Conservation (phyloP, 2,329 filamentous ascomycete species). For the Nemania abortiva region DNA sequence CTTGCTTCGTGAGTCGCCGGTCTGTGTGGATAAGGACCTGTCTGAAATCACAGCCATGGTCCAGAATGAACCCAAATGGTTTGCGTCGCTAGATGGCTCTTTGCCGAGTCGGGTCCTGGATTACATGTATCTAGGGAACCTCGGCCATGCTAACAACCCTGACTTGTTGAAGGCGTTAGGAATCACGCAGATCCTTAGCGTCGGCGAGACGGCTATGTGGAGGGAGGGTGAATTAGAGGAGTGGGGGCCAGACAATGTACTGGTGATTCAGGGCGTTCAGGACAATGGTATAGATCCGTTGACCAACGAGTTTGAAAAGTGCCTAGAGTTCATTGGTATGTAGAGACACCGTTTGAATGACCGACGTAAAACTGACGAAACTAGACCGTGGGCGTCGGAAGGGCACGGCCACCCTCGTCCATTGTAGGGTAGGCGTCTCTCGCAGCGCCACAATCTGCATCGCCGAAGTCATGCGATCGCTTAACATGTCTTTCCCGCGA, state of each 20-base stretch:
- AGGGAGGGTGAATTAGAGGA: constrained; percentile 73
- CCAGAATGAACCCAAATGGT: constrained; percentile 79
- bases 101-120: constrained; percentile 88
- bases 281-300: constrained; percentile 97
- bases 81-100: constrained; percentile 86
- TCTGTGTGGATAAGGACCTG: constrained; percentile 61
- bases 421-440: constrained; percentile 96
- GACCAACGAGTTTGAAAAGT: constrained; percentile 85
- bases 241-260: constrained; percentile 83
- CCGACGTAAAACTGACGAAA: constrained; percentile 32
- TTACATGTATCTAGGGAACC: constrained; percentile 96
- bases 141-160: constrained; percentile 94
- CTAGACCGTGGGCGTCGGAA: constrained; percentile 81
- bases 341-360: background rate
- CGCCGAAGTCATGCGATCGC: constrained; percentile 92
- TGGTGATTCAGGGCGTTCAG: constrained; percentile 86
- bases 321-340: constrained; percentile 92
- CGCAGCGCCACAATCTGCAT: constrained; percentile 98
- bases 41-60: constrained; percentile 66
- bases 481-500: constrained; percentile 84
- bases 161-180: constrained; percentile 82
- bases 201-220: constrained; percentile 91
- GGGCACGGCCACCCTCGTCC: constrained; percentile 88
- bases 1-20: constrained; percentile 78
- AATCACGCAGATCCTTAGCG: constrained; percentile 88